Evolutionary conservation across 2,329 filamentous ascomycete species (phyloP).

Genomic region (Chaetomium sp.): DNA sequence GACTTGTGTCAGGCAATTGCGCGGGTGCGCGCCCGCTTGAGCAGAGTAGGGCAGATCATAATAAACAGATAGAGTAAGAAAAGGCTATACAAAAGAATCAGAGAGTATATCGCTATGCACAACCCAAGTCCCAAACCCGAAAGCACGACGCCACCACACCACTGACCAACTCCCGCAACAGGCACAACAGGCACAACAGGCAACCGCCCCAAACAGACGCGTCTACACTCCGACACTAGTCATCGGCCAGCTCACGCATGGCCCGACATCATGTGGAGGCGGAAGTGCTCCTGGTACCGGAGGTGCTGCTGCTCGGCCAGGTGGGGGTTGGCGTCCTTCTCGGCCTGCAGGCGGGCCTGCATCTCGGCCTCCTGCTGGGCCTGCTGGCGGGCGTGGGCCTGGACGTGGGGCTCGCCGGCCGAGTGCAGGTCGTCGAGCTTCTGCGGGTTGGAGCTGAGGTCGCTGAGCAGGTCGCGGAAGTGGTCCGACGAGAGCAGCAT

Average conservation of each 20-base stretch:
- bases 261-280: conserved; percentile 11
- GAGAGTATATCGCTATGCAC: conserved; percentile 4
- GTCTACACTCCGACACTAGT: background rate
- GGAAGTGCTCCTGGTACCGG: conserved; percentile 13
- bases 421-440: conserved; percentile 13
- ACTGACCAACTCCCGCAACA: background rate
- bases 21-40: background rate
- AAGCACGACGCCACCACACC: background rate
- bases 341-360: conserved; percentile 8
- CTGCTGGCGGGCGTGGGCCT: conserved; percentile 1
- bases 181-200: background rate
- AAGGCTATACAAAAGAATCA: background rate
- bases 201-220: background rate
- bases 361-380: conserved; percentile 3
- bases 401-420: conserved; percentile 3
- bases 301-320: conserved; percentile 11
- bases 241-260: background rate
- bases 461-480: conserved; percentile 79
- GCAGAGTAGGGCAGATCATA: background rate
- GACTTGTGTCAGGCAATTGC: background rate
- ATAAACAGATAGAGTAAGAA: background rate
- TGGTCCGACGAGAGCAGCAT: conserved; percentile 79
- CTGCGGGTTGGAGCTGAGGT: conserved; percentile 52
- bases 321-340: conserved; percentile 13
- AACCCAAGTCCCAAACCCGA: background rate